Evolutionary conservation across 1,284 basidiomycete species (phyloP), one percentile per base, ranked within the genome.

Genomic region (Ceratorhiza oryzae-sativae): DNA sequence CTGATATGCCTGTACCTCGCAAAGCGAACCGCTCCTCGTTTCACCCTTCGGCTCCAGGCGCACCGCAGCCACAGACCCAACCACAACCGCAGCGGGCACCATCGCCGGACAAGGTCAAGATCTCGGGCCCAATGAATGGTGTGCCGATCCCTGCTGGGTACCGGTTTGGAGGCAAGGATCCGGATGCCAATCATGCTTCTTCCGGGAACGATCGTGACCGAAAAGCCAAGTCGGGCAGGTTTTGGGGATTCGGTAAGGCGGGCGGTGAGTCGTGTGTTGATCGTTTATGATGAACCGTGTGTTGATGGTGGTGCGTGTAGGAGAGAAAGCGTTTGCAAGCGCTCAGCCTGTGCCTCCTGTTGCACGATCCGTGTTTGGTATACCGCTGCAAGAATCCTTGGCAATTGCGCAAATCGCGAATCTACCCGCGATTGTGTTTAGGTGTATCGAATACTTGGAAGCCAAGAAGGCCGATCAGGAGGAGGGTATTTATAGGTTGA

Each of bases 401-500:
- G 90, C 93, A 2, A 88, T 97, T 39, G 92, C 93, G 4, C 88
- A 93, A 78, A 92, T 98, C 72, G 93, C 92, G 65, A 91, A 92
- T 76, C 84, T 99, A 20, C 97, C 97, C 0, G 94, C 95, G 2
- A 93, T 99, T 73, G 91, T 98, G 36, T 98, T 96, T 83, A 88
- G 97, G 71, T 94, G 92, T 77, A 94, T 97, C 76, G 89, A 94
- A 77, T 96, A 94, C 81, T 83, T 96, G 71, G 93, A 97, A 83
- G 87, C 89, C 39, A 94, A 94, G 81, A 87, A 93, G 78, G 97
- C 97, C 10, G 93, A 97, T 75, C 88, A 93, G 77, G 97, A 99
- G 79, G 97, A 99, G 82, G 97, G 97, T 42, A 97, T 99, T 76
- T 99, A 99, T 82, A 89, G 97, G 65, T 83, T 99, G 68, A 95